Percentiles rank a stretch among this genome's conserved stretches.
Evolutionary conservation across 768 basidiomycete species (phyloP).

Genomic region (Boletus rubroflammeus): DNA sequence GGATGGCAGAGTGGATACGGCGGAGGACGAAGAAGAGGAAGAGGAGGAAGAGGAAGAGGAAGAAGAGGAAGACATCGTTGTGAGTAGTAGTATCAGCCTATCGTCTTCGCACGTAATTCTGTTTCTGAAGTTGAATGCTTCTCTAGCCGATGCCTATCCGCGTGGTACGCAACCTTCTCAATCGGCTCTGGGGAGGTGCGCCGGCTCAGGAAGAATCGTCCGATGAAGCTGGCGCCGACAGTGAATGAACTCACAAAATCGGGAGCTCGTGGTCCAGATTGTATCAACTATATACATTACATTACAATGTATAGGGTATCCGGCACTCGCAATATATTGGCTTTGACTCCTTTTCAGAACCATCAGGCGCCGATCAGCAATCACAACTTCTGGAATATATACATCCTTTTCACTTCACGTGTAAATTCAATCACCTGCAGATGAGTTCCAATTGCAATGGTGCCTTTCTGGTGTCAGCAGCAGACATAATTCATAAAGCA

Average conservation of each 20-base stretch:
- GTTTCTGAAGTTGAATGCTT: neutral
- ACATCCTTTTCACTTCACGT: too few relatives aligned
- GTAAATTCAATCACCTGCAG: too few relatives aligned
- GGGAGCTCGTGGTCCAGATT: neutral
- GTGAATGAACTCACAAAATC: neutral
- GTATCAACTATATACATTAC: neutral
- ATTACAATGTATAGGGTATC: neutral
- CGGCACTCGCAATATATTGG: too few relatives aligned
- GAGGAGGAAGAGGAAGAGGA: constrained; percentile 20
- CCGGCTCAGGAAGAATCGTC: constrained; percentile 18
- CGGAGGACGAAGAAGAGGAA: constrained; percentile 43
- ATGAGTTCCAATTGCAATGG: too few relatives aligned
- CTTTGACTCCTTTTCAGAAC: too few relatives aligned
- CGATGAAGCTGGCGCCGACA: constrained; percentile 11
- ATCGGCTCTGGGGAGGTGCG: constrained; percentile 53
- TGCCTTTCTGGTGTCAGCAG: too few relatives aligned
- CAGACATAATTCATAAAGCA: neutral
- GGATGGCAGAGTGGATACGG: constrained; percentile 27
- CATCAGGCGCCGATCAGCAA: too few relatives aligned
- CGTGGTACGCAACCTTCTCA: constrained; percentile 54
- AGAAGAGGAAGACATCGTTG: constrained; percentile 44
- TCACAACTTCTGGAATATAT: too few relatives aligned
- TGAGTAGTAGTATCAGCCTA: constrained; percentile 30
- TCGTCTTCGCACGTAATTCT: neutral
- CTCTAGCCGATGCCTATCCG: constrained; percentile 58